Conservation (phyloP, 306 rosid species). For the Glycine tomentella region DNA sequence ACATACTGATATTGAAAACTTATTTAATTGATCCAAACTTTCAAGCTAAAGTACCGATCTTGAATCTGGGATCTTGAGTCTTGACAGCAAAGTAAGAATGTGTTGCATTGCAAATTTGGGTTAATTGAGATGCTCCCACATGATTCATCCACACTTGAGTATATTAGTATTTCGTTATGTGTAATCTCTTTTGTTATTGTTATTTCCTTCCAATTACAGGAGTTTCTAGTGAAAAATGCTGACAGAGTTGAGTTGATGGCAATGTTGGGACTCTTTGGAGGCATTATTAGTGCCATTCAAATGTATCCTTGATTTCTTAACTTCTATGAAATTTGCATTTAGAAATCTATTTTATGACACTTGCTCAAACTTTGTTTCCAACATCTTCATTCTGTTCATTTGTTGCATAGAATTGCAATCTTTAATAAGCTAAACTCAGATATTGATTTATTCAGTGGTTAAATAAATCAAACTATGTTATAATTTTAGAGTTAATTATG, state of each 20-base stretch:
- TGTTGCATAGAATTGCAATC: not conserved
- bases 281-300: slow-evolving; percentile 78
- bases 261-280: slow-evolving; percentile 79
- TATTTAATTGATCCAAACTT: not conserved
- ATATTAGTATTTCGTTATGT: slow-evolving; percentile 6
- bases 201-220: slow-evolving; percentile 59
- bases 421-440: not conserved
- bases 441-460: slow-evolving; percentile 2
- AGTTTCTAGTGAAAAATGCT: slow-evolving; percentile 82
- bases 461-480: slow-evolving; percentile 9
- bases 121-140: slow-evolving; percentile 20
- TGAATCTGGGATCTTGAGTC: not conserved
- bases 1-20: not conserved
- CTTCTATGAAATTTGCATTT: slow-evolving; percentile 1
- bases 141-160: not conserved
- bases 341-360: not conserved
- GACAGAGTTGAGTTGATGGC: slow-evolving; percentile 88
- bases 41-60: not conserved
- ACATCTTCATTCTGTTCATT: not conserved
- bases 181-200: slow-evolving; percentile 12
- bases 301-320: slow-evolving; percentile 68
- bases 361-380: slow-evolving; percentile 1
- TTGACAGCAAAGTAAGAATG: not conserved
- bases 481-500: slow-evolving; percentile 8
- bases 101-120: not conserved